Percentiles rank a stretch among this genome's conserved stretches.
Conservation (phyloP, 768 basidiomycete species). For the Termitomyces sp. region DNA sequence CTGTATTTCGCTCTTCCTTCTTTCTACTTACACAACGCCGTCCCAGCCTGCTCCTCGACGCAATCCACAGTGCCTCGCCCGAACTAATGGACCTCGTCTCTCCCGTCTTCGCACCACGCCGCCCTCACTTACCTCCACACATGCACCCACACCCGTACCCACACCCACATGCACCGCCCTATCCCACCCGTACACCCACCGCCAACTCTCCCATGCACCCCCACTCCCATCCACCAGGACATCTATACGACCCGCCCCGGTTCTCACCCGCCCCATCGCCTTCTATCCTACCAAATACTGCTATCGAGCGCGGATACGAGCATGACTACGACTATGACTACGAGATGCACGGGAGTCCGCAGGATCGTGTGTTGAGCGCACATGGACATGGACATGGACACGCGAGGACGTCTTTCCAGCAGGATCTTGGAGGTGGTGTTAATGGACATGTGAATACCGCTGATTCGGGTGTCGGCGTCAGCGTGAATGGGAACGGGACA, state of each 20-base stretch:
- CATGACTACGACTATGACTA: neutral
- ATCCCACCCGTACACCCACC: neutral
- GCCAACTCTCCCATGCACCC: neutral
- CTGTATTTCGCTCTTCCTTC: too few relatives aligned
- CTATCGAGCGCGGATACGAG: neutral
- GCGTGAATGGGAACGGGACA: neutral
- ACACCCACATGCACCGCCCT: neutral
- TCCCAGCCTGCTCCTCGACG: slow-evolving; percentile 35
- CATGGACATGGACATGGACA: too few relatives aligned
- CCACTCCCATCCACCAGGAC: neutral
- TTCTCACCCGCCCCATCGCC: neutral
- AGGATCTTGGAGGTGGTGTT: neutral
- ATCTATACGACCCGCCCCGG: neutral
- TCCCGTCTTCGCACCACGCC: neutral
- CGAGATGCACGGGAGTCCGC: neutral
- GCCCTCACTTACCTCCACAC: neutral
- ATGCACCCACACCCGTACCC: neutral
- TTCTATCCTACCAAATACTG: neutral
- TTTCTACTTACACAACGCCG: neutral
- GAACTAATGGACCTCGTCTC: slow-evolving; percentile 13
- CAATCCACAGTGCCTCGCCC: slow-evolving; percentile 23
- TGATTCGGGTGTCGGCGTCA: too few relatives aligned
- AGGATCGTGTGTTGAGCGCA: neutral
- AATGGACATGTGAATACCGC: neutral
- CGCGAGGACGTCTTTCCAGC: too few relatives aligned